Base-by-base conservation (phyloP, 345 rosid species). In the Angophora floribunda region DNA sequence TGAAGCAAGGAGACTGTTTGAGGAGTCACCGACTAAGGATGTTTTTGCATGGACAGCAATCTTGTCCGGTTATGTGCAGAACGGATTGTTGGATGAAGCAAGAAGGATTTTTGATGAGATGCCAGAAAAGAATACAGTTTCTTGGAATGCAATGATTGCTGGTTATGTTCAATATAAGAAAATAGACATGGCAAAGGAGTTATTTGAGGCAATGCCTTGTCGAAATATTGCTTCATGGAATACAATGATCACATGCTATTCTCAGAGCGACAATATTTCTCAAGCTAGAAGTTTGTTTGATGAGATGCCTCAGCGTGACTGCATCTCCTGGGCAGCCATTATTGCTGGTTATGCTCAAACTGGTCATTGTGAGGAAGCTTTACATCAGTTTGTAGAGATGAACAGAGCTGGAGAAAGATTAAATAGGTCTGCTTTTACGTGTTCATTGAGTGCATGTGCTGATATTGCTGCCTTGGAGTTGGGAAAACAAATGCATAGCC, bases 261-360 rank as follows among this genome's bases (percentile, higher is more conserved):
- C 93, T 55, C 91, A 90, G 86, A 91, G 85, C 44, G 89, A 89
- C 44, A 70, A 87, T 30, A 89, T 90, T 61, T 52, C 85, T 52
- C 82, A 89, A 47, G 93, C 92, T 52, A 86, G 87, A 86, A 85
- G 78, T 22, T 84, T 91, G 52, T 91, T 91, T 51, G 90, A 89
- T 61, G 88, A 88, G 87, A 88, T 89, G 91, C 89, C 90, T 85
- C 85, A 86, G 49, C 78, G 87, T 85, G 93, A 91, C 89, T 89
- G 90, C 87, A 88, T 90, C 87, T 87, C 90, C 52, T 90, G 93
- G 92, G 90, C 92, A 26, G 87, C 91, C 59, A 87, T 91, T 86
- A 91, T 91, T 85, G 88, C 91, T 57, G 92, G 92, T 19, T 90
- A 89, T 89, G 92, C 90, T 36, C 91, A 89, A 87, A 92, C 87